These are phyloP conservation scores for Austroboletus novae-zelandiae DNA, from an alignment of 1,284 basidiomycete genomes.

Conservation along the genomic window DNA sequence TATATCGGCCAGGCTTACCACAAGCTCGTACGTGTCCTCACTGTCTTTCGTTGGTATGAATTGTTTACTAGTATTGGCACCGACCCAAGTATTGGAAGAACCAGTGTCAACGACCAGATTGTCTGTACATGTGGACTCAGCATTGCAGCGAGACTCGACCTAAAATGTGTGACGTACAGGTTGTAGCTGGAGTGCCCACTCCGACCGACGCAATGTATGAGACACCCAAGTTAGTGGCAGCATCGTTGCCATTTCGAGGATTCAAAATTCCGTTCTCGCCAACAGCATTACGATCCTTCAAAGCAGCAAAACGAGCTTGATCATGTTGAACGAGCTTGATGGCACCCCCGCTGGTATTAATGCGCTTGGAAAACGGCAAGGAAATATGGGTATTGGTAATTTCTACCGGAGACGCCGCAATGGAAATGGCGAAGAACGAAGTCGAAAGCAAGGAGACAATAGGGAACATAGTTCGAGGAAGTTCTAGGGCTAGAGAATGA, in stretches of 20 bases:
- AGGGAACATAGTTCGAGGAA: background rate
- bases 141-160: no score
- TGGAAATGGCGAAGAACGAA: conserved; percentile 44
- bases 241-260: conserved; percentile 33
- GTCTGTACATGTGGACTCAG: conserved; percentile 13
- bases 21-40: conserved; percentile 35
- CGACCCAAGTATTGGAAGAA: conserved; percentile 66
- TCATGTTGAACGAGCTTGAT: conserved; percentile 53
- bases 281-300: conserved; percentile 40
- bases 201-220: conserved; percentile 54
- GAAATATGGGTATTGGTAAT: conserved; percentile 42
- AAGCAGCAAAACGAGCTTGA: conserved; percentile 45
- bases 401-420: conserved; percentile 44
- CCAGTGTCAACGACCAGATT: conserved; percentile 29
- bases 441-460: conserved; percentile 37
- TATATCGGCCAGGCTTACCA: conserved; percentile 38
- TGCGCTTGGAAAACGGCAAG: conserved; percentile 46
- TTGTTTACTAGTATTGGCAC: conserved; percentile 36
- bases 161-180: conserved; percentile 38
- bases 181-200: conserved; percentile 58
- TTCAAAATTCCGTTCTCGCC: conserved; percentile 34
- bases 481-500: no score
- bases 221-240: conserved; percentile 47
- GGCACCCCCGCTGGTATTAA: conserved; percentile 49
- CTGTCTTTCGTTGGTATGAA: conserved; percentile 53